Base-by-base conservation (phyloP, 2,329 filamentous ascomycete genomes). In the Aaosphaeria arxii region DNA sequence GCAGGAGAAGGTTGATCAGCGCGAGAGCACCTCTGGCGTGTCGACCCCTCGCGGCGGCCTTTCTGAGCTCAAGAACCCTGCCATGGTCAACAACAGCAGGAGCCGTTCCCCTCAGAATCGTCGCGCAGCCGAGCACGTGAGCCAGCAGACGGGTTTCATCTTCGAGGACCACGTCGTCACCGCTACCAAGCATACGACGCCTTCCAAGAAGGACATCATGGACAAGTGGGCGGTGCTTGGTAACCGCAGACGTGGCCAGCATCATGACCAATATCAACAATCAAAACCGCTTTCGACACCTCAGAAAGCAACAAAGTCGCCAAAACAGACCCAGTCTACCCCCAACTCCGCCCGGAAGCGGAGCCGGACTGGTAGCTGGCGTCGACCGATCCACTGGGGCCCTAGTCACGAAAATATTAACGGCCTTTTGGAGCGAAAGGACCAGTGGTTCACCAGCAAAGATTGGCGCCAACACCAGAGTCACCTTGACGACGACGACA, bases 171-270 rank as follows among this genome's bases (percentile, higher is more conserved):
- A 82, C 30, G 56, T 50, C 6, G 47, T 50, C 4, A 39, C 50
- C 52, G 70, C 77, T 48, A 80, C 80, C 48, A 42, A 32, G 31
- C 84, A 86, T 60, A 83, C 84, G n/a, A 81, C 87, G 40, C 80
- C 85, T 30, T 74, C 83, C 24, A 89, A 89, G 74, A 82, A 81
- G 47, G 75, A 71, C 28, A 71, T 73, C 57, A 68, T 88, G 45
- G 92, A 96, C 72, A 96, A 95, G 69, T 97, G 92, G 92, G 84
- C 88, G 28, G 88, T 85, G 9, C 78, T 97, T 43, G 92, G 92
- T 53, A 88, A 95, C 67, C 87, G 88, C 61, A 83, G 92, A 47
- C 85, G 91, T 51, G 88, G 59, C 83, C 49, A 82, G 80, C 7
- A 9, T 9, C 77, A 62, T 56, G 77, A 51, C 74, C 33, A 36